Percentiles rank a stretch among this genome's conserved stretches.
Conservation (phyloP, 192 early-diverging fungal species). For the Coemansia furcata region DNA sequence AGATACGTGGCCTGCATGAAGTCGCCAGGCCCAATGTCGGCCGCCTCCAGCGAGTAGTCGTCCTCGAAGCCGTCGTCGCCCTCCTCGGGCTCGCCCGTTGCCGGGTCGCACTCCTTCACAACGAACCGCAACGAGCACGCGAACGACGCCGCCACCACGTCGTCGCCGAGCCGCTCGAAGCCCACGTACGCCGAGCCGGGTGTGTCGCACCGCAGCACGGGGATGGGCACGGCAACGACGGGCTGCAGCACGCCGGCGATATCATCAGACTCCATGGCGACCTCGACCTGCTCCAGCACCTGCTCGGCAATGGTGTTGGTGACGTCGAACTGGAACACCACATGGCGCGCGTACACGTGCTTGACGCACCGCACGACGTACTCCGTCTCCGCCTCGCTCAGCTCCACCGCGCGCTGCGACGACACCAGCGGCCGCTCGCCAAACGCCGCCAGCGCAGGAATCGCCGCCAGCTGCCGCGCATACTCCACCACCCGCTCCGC, state of each 20-base stretch:
- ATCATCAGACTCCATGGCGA: slow-evolving; percentile 75
- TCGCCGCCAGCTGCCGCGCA: slow-evolving; percentile 70
- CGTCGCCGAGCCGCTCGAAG: slow-evolving; percentile 63
- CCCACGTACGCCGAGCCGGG: slow-evolving; percentile 84
- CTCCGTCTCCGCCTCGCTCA: slow-evolving; percentile 93
- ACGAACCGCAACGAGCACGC: slow-evolving; percentile 84
- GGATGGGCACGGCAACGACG: slow-evolving; percentile 69
- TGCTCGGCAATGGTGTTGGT: slow-evolving; percentile 94
- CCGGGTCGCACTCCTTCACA: slow-evolving; percentile 94
- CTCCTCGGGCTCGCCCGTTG: slow-evolving; percentile 81
- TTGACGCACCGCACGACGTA: slow-evolving; percentile 91
- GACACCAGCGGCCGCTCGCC: slow-evolving; percentile 75
- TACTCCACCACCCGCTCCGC: slow-evolving; percentile 65
- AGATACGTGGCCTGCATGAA: slow-evolving; percentile 88
- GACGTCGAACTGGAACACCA: slow-evolving; percentile 96
- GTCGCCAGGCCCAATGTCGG: slow-evolving; percentile 81
- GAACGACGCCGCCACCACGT: slow-evolving; percentile 58
- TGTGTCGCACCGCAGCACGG: slow-evolving; percentile 72
- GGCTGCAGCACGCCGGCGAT: slow-evolving; percentile 58
- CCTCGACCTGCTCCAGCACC: slow-evolving; percentile 84
- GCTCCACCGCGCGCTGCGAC: slow-evolving; percentile 65
- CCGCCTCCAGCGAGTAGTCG: slow-evolving; percentile 89
- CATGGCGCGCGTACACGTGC: slow-evolving; percentile 85
- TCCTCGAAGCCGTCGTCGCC: slow-evolving; percentile 90
- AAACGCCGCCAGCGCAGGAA: slow-evolving; percentile 81